Conservation (phyloP, 805 yeast species). For the Nakazawaea laoshanensis region DNA sequence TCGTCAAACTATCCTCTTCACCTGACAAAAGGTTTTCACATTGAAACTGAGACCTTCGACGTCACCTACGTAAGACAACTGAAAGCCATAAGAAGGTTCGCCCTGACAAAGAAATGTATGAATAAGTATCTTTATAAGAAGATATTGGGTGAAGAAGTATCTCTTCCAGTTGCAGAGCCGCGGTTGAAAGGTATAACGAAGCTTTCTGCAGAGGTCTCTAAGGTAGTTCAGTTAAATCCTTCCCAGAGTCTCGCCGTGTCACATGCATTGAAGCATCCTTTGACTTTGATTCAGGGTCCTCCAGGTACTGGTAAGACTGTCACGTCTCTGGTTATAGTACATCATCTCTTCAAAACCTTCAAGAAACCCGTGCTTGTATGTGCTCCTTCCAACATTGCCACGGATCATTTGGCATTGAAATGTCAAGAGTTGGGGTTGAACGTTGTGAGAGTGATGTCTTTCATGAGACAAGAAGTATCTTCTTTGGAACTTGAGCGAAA, state of each 20-base stretch:
- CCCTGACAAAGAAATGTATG: constrained; percentile 58
- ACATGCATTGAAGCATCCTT: constrained; percentile 58
- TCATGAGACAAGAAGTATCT: constrained; percentile 74
- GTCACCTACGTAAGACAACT: constrained; percentile 81
- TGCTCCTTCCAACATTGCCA: constrained; percentile 95
- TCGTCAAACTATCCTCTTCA: constrained; percentile 38
- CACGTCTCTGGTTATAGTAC: constrained; percentile 81
- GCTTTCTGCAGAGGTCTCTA: constrained; percentile 12
- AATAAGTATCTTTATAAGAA: constrained; percentile 70
- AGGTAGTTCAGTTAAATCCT: constrained; percentile 60
- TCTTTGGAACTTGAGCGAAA: constrained; percentile 35
- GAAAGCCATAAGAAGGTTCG: constrained; percentile 63
- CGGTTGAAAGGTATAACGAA: constrained; percentile 34
- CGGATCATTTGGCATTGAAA: constrained; percentile 79
- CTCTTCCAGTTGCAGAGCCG: constrained; percentile 47
- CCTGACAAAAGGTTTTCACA: constrained; percentile 59
- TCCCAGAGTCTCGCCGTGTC: constrained; percentile 78
- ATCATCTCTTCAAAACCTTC: constrained; percentile 58
- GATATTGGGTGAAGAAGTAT: constrained; percentile 73
- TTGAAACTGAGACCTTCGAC: constrained; percentile 87
- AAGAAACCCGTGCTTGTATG: constrained; percentile 71
- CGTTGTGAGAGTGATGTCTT: constrained; percentile 73
- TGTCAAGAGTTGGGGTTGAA: constrained; percentile 61
- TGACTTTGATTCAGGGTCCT: constrained; percentile 87
- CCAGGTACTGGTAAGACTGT: constrained; percentile 97